Evolutionary conservation across 192 early-diverging fungal genomes (phyloP).

Genomic region (Polychytrium aggregatum): DNA sequence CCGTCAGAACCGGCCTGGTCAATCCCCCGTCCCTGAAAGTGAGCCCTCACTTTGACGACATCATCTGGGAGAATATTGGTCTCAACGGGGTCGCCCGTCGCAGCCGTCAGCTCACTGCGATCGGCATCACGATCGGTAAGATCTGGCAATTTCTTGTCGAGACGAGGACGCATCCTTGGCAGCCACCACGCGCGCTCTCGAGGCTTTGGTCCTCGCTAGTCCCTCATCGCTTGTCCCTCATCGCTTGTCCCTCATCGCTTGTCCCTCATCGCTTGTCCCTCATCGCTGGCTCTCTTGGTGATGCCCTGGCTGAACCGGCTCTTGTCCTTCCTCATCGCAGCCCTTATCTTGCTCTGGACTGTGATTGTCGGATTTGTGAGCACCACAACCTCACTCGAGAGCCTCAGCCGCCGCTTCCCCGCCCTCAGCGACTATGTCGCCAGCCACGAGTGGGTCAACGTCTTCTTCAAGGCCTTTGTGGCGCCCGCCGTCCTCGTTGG

Average conservation of each 20-base stretch:
- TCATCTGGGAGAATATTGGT: conserved; percentile 39
- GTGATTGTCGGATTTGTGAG: background rate
- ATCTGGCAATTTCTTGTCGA: too few species aligned
- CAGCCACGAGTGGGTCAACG: conserved; percentile 1
- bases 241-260: too few species aligned
- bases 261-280: too few species aligned
- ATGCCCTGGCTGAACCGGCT: conserved; percentile 9
- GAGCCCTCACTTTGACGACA: conserved; percentile 29
- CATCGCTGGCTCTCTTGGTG: conserved; percentile 15
- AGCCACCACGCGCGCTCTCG: too few species aligned
- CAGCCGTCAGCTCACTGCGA: conserved; percentile 19
- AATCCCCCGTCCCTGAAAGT: conserved; percentile 15
- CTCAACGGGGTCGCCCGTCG: conserved; percentile 6
- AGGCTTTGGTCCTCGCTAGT: too few species aligned
- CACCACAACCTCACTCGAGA: background rate
- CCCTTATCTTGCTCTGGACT: too few species aligned
- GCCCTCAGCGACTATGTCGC: conserved; percentile 10
- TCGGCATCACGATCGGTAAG: conserved; percentile 23
- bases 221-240: too few species aligned
- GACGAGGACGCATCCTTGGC: too few species aligned
- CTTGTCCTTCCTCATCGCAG: conserved; percentile 1
- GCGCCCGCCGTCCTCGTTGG: conserved; percentile 19
- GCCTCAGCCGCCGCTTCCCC: conserved; percentile 1
- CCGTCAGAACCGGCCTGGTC: background rate
- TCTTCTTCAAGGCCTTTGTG: conserved; percentile 18